Conservation (phyloP, 345 rosid species). For the Noccaea caerulescens region DNA sequence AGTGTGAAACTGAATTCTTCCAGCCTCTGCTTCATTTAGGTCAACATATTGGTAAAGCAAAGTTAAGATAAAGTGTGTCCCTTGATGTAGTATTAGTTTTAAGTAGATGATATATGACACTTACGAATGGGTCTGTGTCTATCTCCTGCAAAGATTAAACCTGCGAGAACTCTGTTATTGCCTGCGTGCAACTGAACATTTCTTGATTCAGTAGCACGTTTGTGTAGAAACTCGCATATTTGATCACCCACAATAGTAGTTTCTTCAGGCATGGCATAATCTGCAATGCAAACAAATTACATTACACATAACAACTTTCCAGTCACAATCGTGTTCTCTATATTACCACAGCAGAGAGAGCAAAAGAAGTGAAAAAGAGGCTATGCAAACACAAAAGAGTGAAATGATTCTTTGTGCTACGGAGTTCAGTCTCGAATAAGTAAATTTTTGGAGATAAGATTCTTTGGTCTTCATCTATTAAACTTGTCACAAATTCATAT, state of each 20-base stretch:
- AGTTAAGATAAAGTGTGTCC: background rate
- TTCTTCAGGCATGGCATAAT: conserved; percentile 67
- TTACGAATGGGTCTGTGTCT: conserved; percentile 63
- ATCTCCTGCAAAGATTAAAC: conserved; percentile 75
- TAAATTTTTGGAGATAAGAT: background rate
- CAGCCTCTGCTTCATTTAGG: conserved; percentile 51
- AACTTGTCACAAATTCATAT: background rate
- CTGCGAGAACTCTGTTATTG: conserved; percentile 48
- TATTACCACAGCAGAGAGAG: too few species aligned
- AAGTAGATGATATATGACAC: conserved; percentile 20
- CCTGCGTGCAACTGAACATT: conserved; percentile 24
- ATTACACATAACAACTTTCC: conserved; percentile 6
- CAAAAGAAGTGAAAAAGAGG: too few species aligned
- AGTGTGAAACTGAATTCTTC: conserved; percentile 65
- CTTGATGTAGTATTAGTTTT: background rate
- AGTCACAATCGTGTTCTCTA: too few species aligned
- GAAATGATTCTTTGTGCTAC: background rate
- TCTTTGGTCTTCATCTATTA: background rate
- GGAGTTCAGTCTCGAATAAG: background rate
- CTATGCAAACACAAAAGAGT: background rate
- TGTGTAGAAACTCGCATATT: conserved; percentile 51
- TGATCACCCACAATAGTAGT: conserved; percentile 77
- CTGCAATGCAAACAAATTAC: conserved; percentile 49
- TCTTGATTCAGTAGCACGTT: conserved; percentile 43
- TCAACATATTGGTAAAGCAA: conserved; percentile 11